These are phyloP conservation scores for Ganoderma sinense DNA, from an alignment of 1,284 basidiomycete genomes.

Conservation along the genomic window DNA sequence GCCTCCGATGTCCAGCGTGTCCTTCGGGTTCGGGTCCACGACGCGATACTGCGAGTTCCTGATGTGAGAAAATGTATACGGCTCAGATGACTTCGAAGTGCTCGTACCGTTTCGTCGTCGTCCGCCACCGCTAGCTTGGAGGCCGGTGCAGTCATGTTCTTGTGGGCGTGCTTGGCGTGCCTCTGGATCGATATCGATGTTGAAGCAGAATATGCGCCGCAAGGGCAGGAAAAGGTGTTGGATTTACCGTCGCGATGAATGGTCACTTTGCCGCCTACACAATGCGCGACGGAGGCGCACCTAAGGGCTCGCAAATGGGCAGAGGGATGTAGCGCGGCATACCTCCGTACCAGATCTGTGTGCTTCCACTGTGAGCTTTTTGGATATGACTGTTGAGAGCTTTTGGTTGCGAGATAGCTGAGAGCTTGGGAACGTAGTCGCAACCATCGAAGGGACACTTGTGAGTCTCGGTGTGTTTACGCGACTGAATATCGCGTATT, in stretches of 20 bases:
- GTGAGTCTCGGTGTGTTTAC: not conserved
- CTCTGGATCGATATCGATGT: conserved; percentile 15
- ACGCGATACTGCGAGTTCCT: not conserved
- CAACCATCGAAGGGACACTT: conserved; percentile 13
- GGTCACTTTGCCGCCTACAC: conserved; percentile 1
- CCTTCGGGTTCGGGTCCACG: not conserved
- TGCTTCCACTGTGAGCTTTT: conserved; percentile 15
- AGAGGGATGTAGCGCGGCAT: not conserved
- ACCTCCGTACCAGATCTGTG: conserved; percentile 24
- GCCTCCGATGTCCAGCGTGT: not conserved
- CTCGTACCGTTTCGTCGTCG: not conserved
- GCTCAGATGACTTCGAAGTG: not conserved
- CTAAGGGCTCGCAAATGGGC: not conserved
- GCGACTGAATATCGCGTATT: not conserved
- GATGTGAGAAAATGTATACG: not conserved
- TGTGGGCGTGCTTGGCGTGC: conserved; percentile 19
- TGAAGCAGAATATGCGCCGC: conserved; percentile 16
- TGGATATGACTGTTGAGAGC: conserved; percentile 18
- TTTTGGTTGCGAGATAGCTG: conserved; percentile 14
- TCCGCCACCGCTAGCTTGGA: not conserved
- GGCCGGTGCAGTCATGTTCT: not conserved
- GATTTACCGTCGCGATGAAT: conserved; percentile 22
- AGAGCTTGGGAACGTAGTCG: conserved; percentile 8
- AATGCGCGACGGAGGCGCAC: not conserved
- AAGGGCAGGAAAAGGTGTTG: conserved; percentile 19